Base-by-base conservation (phyloP, 805 yeast species). In the Zygoascus ofunaensis region DNA sequence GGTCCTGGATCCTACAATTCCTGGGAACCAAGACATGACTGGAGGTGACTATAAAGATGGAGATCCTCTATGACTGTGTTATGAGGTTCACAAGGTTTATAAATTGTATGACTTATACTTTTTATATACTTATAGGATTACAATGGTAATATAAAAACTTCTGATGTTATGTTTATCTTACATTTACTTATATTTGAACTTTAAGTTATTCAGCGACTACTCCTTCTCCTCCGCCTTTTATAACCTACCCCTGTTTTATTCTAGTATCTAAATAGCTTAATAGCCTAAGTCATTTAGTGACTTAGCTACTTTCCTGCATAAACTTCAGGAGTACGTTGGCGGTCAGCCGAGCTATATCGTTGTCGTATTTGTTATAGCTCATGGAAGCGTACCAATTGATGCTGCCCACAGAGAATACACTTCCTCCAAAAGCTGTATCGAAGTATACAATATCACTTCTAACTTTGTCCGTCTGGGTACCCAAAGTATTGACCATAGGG, bases 1-100 rank as follows among this genome's bases (percentile, higher is more conserved):
- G 4, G 34, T 23, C 8, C 33, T 37, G 10, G 41, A 37, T 18
- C 33, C 41, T 14, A 23, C 34, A 3, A 37, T 37, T 4, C 14
- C 19, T 14, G 41, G 41, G 12, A 37, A 37, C 32, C 18, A 37
- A 33, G 41, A 37, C 15, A 37, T 37, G 41, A 14, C 17, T 23
- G n/a, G 21, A n/a, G 33, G 4, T 4, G 41, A 37, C 4, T 34
- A 34, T 14, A 34, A 34, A 34, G 33, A 24, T 26, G 30, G 30
- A 8, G 30, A 26, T 7, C 10, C 30, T 26, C 12, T 26, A 12
- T 26, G 12, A 26, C 12, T n/a, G n/a, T n/a, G n/a, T n/a, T n/a
- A n/a, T n/a, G n/a, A n/a, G n/a, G n/a, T n/a, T n/a, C n/a, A n/a
- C n/a, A n/a, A n/a, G n/a, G n/a, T n/a, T n/a, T n/a, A n/a, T n/a